Percentiles rank a stretch among this genome's conserved stretches.
These are phyloP conservation scores for Sarcodon sp. DNA, from an alignment of 768 basidiomycete species.

Conservation along the genomic window DNA sequence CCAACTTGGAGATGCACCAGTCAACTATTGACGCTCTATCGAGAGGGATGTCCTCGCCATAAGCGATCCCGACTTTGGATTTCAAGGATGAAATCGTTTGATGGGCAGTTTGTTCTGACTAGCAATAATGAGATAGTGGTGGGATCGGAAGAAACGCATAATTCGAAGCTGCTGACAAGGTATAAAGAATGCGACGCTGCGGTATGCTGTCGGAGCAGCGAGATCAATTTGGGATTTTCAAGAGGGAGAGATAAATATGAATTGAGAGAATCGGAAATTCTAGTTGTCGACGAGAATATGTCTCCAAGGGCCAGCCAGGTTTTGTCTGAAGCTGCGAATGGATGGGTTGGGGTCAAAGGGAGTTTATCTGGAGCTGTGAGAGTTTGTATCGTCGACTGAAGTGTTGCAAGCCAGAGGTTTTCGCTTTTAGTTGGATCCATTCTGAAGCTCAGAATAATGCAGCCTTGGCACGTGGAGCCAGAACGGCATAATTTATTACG, in stretches of 20 bases:
- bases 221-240: conserved; percentile 54
- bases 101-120: conserved; percentile 44
- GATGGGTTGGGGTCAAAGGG: not conserved
- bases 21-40: conserved; percentile 28
- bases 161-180: conserved; percentile 24
- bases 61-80: conserved; percentile 31
- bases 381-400: not conserved
- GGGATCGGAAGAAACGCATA: conserved; percentile 4
- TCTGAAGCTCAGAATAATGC: too few species aligned
- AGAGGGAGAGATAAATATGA: conserved; percentile 35
- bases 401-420: not conserved
- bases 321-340: not conserved
- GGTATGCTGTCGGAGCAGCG: conserved; percentile 53
- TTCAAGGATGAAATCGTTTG: conserved; percentile 35
- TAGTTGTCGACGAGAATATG: conserved; percentile 35
- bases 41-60: conserved; percentile 54
- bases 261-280: conserved; percentile 40
- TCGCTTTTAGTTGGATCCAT: not conserved
- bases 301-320: conserved; percentile 23
- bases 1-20: conserved; percentile 49
- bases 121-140: conserved; percentile 6
- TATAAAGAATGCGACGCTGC: conserved; percentile 37
- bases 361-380: not conserved
- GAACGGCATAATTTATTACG: too few species aligned
- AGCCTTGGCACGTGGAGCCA: too few species aligned